Evolutionary conservation across 2,329 filamentous ascomycete genomes (phyloP).

Genomic region (Penicillium capsulatum): DNA sequence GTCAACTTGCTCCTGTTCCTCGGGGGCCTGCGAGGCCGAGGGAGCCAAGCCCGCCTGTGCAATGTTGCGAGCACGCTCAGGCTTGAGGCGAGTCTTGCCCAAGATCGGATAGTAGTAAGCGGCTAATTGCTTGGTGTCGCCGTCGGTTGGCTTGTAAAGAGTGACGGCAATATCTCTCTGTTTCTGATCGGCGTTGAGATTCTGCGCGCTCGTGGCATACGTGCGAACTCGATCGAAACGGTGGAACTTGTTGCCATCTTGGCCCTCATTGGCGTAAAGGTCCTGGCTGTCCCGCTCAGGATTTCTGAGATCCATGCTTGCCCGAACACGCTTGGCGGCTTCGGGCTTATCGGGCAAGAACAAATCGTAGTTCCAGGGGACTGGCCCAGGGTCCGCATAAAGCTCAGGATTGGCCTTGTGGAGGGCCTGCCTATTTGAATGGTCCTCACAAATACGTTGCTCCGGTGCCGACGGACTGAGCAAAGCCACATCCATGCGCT

Average conservation of each 20-base stretch:
- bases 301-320: slow-evolving; percentile 53
- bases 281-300: slow-evolving; percentile 51
- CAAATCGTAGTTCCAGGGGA: slow-evolving; percentile 57
- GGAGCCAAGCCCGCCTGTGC: slow-evolving; percentile 39
- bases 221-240: slow-evolving; percentile 55
- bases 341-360: slow-evolving; percentile 52
- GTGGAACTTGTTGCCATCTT: slow-evolving; percentile 47
- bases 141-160: slow-evolving; percentile 50
- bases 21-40: slow-evolving; percentile 39
- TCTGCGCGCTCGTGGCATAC: slow-evolving; percentile 57
- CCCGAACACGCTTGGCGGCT: slow-evolving; percentile 50
- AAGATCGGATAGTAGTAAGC: slow-evolving; percentile 62
- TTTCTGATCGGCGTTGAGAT: slow-evolving; percentile 48
- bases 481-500: slow-evolving; percentile 56
- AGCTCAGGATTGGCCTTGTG: slow-evolving; percentile 49
- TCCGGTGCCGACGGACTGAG: slow-evolving; percentile 51
- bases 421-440: slow-evolving; percentile 46
- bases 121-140: slow-evolving; percentile 44
- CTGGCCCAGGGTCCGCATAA: slow-evolving; percentile 50
- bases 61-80: slow-evolving; percentile 44
- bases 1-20: slow-evolving; percentile 50
- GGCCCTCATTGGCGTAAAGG: slow-evolving; percentile 45
- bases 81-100: slow-evolving; percentile 54
- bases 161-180: slow-evolving; percentile 57
- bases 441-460: slow-evolving; percentile 46